Base-by-base conservation (phyloP, 2,329 filamentous ascomycete genomes). In the Conoideocrella luteorostrata region DNA sequence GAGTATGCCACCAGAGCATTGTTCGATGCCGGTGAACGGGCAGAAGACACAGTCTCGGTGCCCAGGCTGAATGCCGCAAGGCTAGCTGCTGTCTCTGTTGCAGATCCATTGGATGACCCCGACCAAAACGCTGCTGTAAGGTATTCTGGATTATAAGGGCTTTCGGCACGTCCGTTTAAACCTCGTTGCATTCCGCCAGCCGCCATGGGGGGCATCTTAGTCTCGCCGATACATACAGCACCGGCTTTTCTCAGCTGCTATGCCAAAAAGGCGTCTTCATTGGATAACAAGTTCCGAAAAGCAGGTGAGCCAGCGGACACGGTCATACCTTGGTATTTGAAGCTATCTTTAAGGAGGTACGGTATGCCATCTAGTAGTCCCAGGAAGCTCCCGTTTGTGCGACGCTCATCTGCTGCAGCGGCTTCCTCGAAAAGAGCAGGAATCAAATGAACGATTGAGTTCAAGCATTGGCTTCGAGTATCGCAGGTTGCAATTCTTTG, bases 101-200 rank as follows among this genome's bases (percentile, higher is more conserved):
- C 77, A 1, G 71, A 71, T 2, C 77, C 77, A 47, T 79, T 78
- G 0, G 76, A 80, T 0, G 75, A 80, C 0, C 77, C 77, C 0
- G 76, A 79, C 0, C 69, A 72, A 52, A 72, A 78, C 0, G 74
- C 76, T 3, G 73, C 74, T 0, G 75, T 66, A 2, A 77, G 59
- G 40, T 74, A 80, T 0, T 70, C 63, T 0, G 53, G 43, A 40
- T 78, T 79, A 50, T 80, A 80, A 0, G 77, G 75, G 20, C 67
- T 74, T 51, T 78, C 75, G 0, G 77, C 72, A 2, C 76, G 64
- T 0, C 77, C 76, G 47, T 77, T 78, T 0, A 74, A 49, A 0
- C 77, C 77, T 6, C 77, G 63, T 46, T 78, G 75, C 67, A 77
- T 77, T 0, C 77, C 77, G 0, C 75, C 75, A 18, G 71, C 69